Conservation (phyloP, 768 basidiomycete species). For the Lactarius quietus region DNA sequence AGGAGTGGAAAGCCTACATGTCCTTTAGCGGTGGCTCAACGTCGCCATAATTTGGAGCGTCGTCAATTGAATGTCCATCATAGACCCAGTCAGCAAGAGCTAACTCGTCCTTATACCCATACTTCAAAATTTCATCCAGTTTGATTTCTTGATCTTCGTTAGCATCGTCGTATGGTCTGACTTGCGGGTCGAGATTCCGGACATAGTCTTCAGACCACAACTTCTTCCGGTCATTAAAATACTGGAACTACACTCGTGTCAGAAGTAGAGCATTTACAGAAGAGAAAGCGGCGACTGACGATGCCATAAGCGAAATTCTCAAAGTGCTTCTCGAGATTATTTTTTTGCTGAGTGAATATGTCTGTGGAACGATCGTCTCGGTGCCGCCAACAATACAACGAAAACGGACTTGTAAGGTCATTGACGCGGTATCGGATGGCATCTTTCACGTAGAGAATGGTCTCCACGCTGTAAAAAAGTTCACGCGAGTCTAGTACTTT, state of each 20-base stretch:
- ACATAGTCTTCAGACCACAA: conserved; percentile 10
- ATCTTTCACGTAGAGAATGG: neutral
- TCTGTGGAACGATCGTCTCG: conserved; percentile 10
- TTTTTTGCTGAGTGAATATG: conserved; percentile 27
- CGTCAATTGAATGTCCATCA: conserved; percentile 16
- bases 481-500: conserved; percentile 11
- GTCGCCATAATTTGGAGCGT: neutral
- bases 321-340: conserved; percentile 25
- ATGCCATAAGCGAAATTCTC: conserved; percentile 28
- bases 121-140: conserved; percentile 7
- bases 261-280: neutral
- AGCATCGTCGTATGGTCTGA: conserved; percentile 5
- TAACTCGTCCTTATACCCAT: neutral
- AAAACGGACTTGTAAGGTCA: conserved; percentile 3
- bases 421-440: conserved; percentile 10
- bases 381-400: too few relatives aligned
- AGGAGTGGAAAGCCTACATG: neutral
- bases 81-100: conserved; percentile 16
- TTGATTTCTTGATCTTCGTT: conserved; percentile 16
- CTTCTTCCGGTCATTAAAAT: neutral
- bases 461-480: neutral
- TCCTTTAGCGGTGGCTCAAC: conserved; percentile 14
- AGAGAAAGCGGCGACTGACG: conserved; percentile 12
- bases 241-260: conserved; percentile 12
- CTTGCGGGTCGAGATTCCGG: neutral